phyloP scores from a whole-genome alignment of 1,139 yeast genomes.

The Scheffersomyces quercinus region DNA sequence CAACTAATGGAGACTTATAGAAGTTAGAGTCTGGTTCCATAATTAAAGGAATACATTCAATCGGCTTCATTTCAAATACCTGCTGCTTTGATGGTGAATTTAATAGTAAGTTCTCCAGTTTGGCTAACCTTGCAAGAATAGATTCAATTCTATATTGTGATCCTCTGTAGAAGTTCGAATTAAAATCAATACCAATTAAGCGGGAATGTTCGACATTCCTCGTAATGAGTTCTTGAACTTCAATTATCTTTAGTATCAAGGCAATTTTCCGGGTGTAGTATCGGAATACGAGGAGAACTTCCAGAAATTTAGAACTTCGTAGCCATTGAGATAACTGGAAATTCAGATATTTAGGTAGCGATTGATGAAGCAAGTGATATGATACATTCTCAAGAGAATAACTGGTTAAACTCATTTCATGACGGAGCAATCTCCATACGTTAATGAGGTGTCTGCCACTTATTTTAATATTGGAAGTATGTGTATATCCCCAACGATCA shows the following conservation, averaged over 20 bases:
- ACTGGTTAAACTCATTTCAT: slow-evolving; percentile 61
- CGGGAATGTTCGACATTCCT: slow-evolving; percentile 83
- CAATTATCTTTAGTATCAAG: slow-evolving; percentile 48
- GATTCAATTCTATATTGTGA: slow-evolving; percentile 95
- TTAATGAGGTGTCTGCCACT: slow-evolving; percentile 83
- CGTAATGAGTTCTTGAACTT: slow-evolving; percentile 64
- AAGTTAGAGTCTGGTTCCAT: slow-evolving; percentile 89
- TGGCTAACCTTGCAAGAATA: slow-evolving; percentile 68
- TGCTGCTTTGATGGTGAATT: slow-evolving; percentile 80
- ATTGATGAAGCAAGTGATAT: slow-evolving; percentile 62
- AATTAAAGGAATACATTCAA: slow-evolving; percentile 85
- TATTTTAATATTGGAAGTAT: slow-evolving; percentile 66
- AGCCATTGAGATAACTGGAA: slow-evolving; percentile 57
- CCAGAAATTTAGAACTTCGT: slow-evolving; percentile 21
- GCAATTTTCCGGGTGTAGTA: slow-evolving; percentile 57
- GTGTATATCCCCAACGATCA: slow-evolving; percentile 82
- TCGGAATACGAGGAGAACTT: slow-evolving; percentile 38
- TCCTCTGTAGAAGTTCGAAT: slow-evolving; percentile 85
- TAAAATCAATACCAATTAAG: slow-evolving; percentile 84
- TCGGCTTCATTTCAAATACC: slow-evolving; percentile 81
- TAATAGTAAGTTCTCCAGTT: slow-evolving; percentile 69
- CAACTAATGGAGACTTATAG: slow-evolving; percentile 86
- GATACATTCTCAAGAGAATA: slow-evolving; percentile 80
- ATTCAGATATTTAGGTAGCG: slow-evolving; percentile 64
- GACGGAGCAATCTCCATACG: slow-evolving; percentile 75